A percentile compares a stretch with the other conserved stretches of the same genome.
These are phyloP conservation scores for Russula abietina DNA, from an alignment of 768 basidiomycete genomes.

Conservation along the genomic window DNA sequence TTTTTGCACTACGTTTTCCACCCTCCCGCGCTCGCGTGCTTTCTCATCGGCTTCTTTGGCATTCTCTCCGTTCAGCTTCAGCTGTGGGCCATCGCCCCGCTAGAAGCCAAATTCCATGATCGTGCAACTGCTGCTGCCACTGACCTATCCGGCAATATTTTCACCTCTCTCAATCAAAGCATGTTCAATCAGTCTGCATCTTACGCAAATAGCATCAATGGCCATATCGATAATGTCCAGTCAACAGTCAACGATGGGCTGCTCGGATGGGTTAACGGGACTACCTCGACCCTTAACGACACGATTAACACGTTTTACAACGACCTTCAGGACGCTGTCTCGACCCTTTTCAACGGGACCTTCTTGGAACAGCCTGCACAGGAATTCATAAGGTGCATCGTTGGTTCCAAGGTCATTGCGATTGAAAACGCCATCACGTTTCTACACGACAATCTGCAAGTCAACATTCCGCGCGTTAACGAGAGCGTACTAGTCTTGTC, in stretches of 20 bases:
- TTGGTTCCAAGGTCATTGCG: conserved; percentile 86
- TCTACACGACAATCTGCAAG: conserved; percentile 77
- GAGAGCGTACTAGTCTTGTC: conserved; percentile 73
- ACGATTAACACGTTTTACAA: conserved; percentile 84
- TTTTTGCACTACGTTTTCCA: conserved; percentile 90
- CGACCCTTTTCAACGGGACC: conserved; percentile 74
- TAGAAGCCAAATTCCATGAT: conserved; percentile 61
- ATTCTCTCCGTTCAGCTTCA: conserved; percentile 84
- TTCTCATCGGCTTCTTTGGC: conserved; percentile 90
- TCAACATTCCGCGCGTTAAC: conserved; percentile 76
- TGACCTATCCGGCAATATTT: conserved; percentile 67
- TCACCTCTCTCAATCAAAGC: conserved; percentile 68
- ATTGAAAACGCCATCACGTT: conserved; percentile 87
- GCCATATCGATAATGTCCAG: conserved; percentile 63
- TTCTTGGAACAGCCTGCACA: conserved; percentile 75
- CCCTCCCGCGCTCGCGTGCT: conserved; percentile 81
- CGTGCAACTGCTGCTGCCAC: conserved; percentile 54
- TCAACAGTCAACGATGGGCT: conserved; percentile 75
- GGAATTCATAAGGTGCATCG: conserved; percentile 82
- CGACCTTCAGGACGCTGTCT: conserved; percentile 76
- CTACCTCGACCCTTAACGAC: conserved; percentile 79
- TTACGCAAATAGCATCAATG: conserved; percentile 77
- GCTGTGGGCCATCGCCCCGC: conserved; percentile 67
- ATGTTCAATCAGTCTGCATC: conserved; percentile 75
- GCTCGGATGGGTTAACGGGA: conserved; percentile 93